Evolutionary conservation across 208 protist species (phyloP).

Genomic region (Leptomonas pyrrhocoris): DNA sequence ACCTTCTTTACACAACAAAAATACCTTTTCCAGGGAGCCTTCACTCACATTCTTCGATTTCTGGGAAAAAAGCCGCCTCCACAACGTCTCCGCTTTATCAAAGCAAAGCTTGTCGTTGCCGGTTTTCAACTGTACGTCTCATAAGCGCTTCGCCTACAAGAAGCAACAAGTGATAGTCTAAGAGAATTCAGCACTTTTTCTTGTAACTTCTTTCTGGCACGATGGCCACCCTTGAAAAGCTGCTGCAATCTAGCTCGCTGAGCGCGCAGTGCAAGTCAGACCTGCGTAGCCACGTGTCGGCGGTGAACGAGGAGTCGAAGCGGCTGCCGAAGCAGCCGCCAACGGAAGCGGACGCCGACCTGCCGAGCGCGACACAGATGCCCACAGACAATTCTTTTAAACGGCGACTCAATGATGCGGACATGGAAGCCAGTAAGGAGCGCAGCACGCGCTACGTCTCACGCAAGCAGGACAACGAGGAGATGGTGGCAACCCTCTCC

Average conservation of each 20-base stretch:
- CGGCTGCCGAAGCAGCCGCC: slow-evolving; percentile 59
- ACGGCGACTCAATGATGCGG: slow-evolving; percentile 17
- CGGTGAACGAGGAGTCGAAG: slow-evolving; percentile 59
- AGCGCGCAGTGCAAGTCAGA: slow-evolving; percentile 71
- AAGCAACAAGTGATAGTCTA: too few relatives aligned
- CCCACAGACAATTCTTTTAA: slow-evolving; percentile 36
- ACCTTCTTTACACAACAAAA: too few relatives aligned
- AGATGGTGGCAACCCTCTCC: slow-evolving; percentile 14
- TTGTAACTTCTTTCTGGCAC: background rate
- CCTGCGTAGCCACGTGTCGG: slow-evolving; percentile 63
- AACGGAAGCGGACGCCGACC: slow-evolving; percentile 46
- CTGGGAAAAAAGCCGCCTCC: too few relatives aligned
- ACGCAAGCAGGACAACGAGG: slow-evolving; percentile 35
- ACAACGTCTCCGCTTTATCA: too few relatives aligned
- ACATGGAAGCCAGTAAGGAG: slow-evolving; percentile 2
- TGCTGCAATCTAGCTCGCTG: slow-evolving; percentile 65
- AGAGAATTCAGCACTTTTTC: too few relatives aligned
- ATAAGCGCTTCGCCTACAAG: too few relatives aligned
- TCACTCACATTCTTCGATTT: too few relatives aligned
- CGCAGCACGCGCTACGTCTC: slow-evolving; percentile 33
- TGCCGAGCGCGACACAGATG: slow-evolving; percentile 51
- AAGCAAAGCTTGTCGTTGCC: too few relatives aligned
- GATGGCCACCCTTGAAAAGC: slow-evolving; percentile 71
- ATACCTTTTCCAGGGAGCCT: too few relatives aligned
- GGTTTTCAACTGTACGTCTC: too few relatives aligned